Percentiles rank a stretch among this genome's conserved stretches.
phyloP scores from a whole-genome alignment of 78 protist genomes.

The Polysphondylium violaceum region DNA sequence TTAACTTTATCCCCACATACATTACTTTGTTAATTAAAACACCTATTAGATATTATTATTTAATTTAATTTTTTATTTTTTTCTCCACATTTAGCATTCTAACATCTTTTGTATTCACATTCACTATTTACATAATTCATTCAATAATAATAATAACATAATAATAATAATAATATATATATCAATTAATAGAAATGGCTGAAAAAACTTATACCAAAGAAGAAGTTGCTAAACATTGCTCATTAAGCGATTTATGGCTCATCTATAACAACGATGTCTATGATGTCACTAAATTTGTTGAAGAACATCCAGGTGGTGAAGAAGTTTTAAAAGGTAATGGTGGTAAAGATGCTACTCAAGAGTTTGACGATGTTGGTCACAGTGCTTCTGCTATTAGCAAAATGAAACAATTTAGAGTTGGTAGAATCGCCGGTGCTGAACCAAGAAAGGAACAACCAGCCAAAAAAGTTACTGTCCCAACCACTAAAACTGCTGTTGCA shows the following conservation, averaged over 20 bases:
- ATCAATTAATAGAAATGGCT: constrained; percentile 23
- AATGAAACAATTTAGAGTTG: constrained; percentile 62
- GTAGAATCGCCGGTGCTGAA: constrained; percentile 60
- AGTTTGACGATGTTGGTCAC: constrained; percentile 87
- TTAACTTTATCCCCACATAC: too few relatives aligned
- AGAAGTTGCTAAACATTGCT: constrained; percentile 86
- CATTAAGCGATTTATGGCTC: constrained; percentile 83
- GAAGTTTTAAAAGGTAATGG: constrained; percentile 81
- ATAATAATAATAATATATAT: background rate
- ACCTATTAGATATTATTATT: background rate
- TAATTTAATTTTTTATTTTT: background rate
- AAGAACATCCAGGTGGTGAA: constrained; percentile 89
- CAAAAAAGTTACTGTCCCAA: background rate
- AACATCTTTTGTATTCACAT: background rate
- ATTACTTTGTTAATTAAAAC: background rate
- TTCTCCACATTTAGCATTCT: background rate
- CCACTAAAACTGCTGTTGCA: background rate
- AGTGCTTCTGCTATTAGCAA: constrained; percentile 68
- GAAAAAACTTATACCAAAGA: constrained; percentile 62
- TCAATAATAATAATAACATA: background rate
- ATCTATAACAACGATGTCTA: constrained; percentile 81
- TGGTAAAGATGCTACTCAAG: constrained; percentile 80
- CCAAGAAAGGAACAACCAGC: constrained; percentile 48
- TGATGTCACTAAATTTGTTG: constrained; percentile 87
- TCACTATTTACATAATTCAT: background rate